Percentiles rank a stretch among this genome's conserved stretches.
Conservation (phyloP, 2,329 filamentous ascomycete species). For the Colletotrichum phormii region DNA sequence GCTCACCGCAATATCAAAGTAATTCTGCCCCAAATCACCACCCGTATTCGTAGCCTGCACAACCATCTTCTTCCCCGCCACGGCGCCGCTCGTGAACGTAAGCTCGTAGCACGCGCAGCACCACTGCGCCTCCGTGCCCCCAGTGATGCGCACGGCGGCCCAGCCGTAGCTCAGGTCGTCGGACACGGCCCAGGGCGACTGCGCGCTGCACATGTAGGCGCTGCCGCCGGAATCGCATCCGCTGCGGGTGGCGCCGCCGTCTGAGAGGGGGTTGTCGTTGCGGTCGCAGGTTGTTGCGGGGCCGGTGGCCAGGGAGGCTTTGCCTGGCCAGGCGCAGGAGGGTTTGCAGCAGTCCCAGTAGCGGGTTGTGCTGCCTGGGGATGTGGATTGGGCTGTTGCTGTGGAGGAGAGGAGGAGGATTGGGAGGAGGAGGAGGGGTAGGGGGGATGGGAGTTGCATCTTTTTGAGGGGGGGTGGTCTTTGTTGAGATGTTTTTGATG, state of each 20-base stretch:
- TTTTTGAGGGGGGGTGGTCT: background rate
- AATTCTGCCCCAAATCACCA: slow-evolving; percentile 63
- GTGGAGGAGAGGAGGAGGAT: slow-evolving; percentile 36
- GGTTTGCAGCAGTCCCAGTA: slow-evolving; percentile 70
- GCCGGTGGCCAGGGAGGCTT: slow-evolving; percentile 49
- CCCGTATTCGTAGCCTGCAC: slow-evolving; percentile 72
- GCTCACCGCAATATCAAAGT: slow-evolving; percentile 64
- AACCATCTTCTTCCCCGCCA: slow-evolving; percentile 68
- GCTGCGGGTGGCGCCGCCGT: slow-evolving; percentile 47
- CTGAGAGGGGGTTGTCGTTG: slow-evolving; percentile 60
- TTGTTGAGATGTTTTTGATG: background rate
- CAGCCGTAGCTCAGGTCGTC: slow-evolving; percentile 65
- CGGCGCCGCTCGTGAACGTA: slow-evolving; percentile 66
- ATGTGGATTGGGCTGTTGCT: slow-evolving; percentile 41
- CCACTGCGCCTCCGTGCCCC: slow-evolving; percentile 56
- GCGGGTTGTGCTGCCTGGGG: slow-evolving; percentile 47
- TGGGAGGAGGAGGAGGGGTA: slow-evolving; percentile 40
- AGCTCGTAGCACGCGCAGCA: slow-evolving; percentile 71
- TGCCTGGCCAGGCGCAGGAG: slow-evolving; percentile 65
- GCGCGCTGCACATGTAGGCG: slow-evolving; percentile 65
- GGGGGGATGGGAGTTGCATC: slow-evolving; percentile 1
- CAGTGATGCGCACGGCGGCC: slow-evolving; percentile 61
- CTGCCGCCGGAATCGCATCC: slow-evolving; percentile 56
- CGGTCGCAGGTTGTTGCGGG: slow-evolving; percentile 61
- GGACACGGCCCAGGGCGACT: slow-evolving; percentile 63